Conservation (phyloP, 805 yeast species). For the Nakazawaea siamensis region DNA sequence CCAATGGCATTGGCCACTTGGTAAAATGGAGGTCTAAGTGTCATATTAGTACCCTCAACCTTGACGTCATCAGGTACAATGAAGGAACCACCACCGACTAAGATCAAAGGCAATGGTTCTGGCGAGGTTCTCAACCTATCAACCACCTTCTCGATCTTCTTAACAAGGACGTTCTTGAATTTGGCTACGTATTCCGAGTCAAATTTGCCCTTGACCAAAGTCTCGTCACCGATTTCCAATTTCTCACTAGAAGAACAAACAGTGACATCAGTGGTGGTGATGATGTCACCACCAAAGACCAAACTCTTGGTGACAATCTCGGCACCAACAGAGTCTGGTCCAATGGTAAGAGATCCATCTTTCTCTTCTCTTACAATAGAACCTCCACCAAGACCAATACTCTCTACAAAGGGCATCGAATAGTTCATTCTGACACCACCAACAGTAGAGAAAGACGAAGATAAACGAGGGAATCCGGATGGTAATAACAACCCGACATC, state of each 20-base stretch:
- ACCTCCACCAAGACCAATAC: slow-evolving; percentile 44
- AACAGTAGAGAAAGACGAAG: slow-evolving; percentile 31
- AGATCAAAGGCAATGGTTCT: slow-evolving; percentile 32
- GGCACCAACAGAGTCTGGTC: slow-evolving; percentile 43
- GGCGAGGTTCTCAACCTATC: slow-evolving; percentile 38
- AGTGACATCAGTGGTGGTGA: slow-evolving; percentile 32
- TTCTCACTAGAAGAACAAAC: slow-evolving; percentile 15
- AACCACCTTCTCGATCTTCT: slow-evolving; percentile 28
- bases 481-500: slow-evolving; percentile 38
- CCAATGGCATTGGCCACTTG: slow-evolving; percentile 44
- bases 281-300: slow-evolving; percentile 33
- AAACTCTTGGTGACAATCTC: slow-evolving; percentile 28
- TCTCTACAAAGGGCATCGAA: slow-evolving; percentile 42
- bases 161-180: slow-evolving; percentile 16
- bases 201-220: slow-evolving; percentile 17
- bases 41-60: slow-evolving; percentile 32
- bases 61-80: slow-evolving; percentile 24
- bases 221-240: slow-evolving; percentile 19
- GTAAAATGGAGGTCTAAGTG: slow-evolving; percentile 31
- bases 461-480: slow-evolving; percentile 38
- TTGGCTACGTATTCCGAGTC: slow-evolving; percentile 9
- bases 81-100: slow-evolving; percentile 45
- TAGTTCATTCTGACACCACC: slow-evolving; percentile 45
- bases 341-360: slow-evolving; percentile 23
- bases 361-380: slow-evolving; percentile 28